These are phyloP conservation scores for Euphrasia arctica DNA, from an alignment of 305 asterid species.

Conservation along the genomic window DNA sequence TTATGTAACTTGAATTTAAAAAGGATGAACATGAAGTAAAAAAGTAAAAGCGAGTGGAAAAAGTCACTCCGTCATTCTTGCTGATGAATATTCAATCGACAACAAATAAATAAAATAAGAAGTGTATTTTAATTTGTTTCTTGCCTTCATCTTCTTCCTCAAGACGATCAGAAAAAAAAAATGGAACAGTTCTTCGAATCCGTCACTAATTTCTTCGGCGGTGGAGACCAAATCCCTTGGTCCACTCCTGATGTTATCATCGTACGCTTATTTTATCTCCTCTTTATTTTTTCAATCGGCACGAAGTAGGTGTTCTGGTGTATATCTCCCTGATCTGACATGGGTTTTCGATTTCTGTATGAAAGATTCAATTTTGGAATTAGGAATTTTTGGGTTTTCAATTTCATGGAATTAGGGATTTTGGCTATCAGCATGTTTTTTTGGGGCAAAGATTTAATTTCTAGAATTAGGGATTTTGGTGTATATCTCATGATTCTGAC, in stretches of 20 bases:
- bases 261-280: constrained; percentile 31
- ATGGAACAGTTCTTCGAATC: constrained; percentile 59
- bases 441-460: background rate
- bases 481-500: too few species aligned
- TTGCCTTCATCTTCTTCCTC: background rate
- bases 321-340: background rate
- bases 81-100: too few species aligned
- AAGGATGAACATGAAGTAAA: too few species aligned
- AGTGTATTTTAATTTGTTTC: background rate
- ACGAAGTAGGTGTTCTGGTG: too few species aligned
- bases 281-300: background rate
- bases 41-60: too few species aligned
- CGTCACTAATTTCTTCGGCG: constrained; percentile 57
- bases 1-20: too few species aligned
- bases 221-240: constrained; percentile 71
- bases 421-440: constrained; percentile 16
- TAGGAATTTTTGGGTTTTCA: too few species aligned
- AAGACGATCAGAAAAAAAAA: background rate
- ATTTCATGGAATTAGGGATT: background rate
- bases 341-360: too few species aligned
- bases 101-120: background rate
- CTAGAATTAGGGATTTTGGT: too few species aligned
- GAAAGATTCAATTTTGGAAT: too few species aligned
- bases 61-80: too few species aligned
- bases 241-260: constrained; percentile 57